Conservation (phyloP, 768 basidiomycete species). For the Lyophyllum semitale region DNA sequence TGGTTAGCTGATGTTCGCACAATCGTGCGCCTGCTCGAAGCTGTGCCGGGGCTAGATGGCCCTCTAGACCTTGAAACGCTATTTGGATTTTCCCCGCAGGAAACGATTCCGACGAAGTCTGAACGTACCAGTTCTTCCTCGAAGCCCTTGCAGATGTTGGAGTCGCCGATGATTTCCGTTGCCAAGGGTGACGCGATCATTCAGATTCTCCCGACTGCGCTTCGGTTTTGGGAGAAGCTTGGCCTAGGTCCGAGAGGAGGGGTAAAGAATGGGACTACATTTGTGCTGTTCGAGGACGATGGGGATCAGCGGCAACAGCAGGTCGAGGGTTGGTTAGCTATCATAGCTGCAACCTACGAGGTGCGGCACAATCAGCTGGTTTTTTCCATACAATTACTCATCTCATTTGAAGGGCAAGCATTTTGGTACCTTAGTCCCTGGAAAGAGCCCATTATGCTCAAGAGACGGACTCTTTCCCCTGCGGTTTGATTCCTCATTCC, state of each 20-base stretch:
- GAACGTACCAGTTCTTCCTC: background rate
- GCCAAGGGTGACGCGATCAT: slow-evolving; percentile 70
- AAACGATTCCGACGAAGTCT: background rate
- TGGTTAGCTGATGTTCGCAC: slow-evolving; percentile 62
- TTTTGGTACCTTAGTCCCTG: slow-evolving; percentile 58
- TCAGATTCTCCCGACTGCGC: slow-evolving; percentile 67
- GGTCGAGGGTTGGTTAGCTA: slow-evolving; percentile 62
- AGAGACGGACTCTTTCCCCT: slow-evolving; percentile 63
- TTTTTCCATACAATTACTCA: slow-evolving; percentile 14
- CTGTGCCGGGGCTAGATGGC: slow-evolving; percentile 37
- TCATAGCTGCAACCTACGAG: slow-evolving; percentile 53
- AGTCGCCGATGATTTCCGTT: slow-evolving; percentile 60
- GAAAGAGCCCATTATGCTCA: slow-evolving; percentile 45
- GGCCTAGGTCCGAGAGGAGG: slow-evolving; percentile 73
- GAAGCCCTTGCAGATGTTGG: slow-evolving; percentile 12
- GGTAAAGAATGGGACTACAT: slow-evolving; percentile 67
- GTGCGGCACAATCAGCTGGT: slow-evolving; percentile 42
- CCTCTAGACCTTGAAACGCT: slow-evolving; percentile 45
- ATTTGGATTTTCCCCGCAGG: slow-evolving; percentile 39
- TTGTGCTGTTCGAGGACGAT: slow-evolving; percentile 68
- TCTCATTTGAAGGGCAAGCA: slow-evolving; percentile 51
- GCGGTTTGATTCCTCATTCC: slow-evolving; percentile 65
- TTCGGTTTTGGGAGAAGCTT: slow-evolving; percentile 87
- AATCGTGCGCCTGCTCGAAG: slow-evolving; percentile 43
- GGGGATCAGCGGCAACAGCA: slow-evolving; percentile 45